Evolutionary conservation across 257 asterid genomes (phyloP), one percentile per base, ranked within the genome.

Genomic region (Leonotis leonurus): DNA sequence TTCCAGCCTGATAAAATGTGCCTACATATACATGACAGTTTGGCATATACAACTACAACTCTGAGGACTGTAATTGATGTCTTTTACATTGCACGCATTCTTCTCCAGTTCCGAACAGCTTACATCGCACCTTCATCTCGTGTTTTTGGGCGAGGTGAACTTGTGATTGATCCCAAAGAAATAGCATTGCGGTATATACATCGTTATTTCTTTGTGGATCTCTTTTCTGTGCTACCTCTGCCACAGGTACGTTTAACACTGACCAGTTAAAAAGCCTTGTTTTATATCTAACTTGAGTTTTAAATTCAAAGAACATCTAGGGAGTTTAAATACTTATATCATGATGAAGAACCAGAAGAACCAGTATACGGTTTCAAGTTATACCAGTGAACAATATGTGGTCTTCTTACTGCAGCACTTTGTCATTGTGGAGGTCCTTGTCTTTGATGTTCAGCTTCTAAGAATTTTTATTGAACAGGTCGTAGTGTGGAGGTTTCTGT

Each of bases 61-160:
- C 69, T 89, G 61, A 83, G 99, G 73, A 77, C 96, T 13, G 10
- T 80, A 43, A 62, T 93, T 24, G 99, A 93, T 60, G 39, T 70
- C 17, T 89, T 93, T 62, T 93, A 87, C 74, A 25, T 87, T 33
- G 62, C 72, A 10, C 94, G 99, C 16, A 85, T 93, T 68, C 74
- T 70, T 75, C 86, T 93, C 40, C 99, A 93, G 54, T 93, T 93
- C 71, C 85, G 95, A 11, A 89, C 99, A 16, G 99, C 99, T 65
- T 93, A 80, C 53, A 87, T 93, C 62, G 99, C 99, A 24, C 99
- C 99, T 65, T 93, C 99, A 24, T 93, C 99, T 76, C 89, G 99
- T 54, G 97, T 93, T 52, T 93, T 93, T 80, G 99, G 99, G 40
- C 79, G 99, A 65, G 99, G 99, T 10, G 99, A 93, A 60, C 96